Conservation (phyloP, 2,329 filamentous ascomycete species). For the Xenoacremonium recifei region DNA sequence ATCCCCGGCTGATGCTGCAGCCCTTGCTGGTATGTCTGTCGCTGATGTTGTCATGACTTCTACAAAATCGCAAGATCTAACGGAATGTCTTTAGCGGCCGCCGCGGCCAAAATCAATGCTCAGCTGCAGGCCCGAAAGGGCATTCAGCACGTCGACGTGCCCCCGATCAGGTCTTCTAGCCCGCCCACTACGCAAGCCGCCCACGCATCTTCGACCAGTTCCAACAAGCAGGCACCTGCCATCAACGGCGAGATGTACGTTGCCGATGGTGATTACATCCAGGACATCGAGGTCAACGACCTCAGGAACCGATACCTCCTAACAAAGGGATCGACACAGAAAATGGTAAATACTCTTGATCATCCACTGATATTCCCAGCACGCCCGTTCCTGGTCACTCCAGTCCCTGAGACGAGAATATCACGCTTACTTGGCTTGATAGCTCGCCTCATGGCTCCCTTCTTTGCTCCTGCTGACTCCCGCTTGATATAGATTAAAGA, state of each 20-base stretch:
- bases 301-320: constrained; percentile 93
- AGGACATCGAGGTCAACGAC: constrained; percentile 98
- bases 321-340: constrained; percentile 95
- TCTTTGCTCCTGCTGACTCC: constrained; percentile 94
- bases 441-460: constrained; percentile 61
- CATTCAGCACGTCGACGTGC: constrained; percentile 86
- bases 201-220: constrained; percentile 29
- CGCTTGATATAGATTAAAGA: constrained; percentile 98
- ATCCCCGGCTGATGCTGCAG: constrained; percentile 63
- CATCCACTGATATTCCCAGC: constrained; percentile 37
- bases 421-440: constrained; percentile 70
- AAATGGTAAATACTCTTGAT: constrained; percentile 90
- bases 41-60: constrained; percentile 5
- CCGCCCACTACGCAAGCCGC: constrained; percentile 40
- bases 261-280: constrained; percentile 95
- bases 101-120: constrained; percentile 84
- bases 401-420: constrained; percentile 52
- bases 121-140: constrained; percentile 83
- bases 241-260: constrained; percentile 90
- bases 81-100: constrained; percentile 61
- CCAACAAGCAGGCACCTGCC: constrained; percentile 42
- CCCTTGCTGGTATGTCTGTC: constrained; percentile 66
- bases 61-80: too few relatives aligned
- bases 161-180: constrained; percentile 66
- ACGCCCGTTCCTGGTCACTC: constrained; percentile 34